These are phyloP conservation scores for Solanum okadae DNA, from an alignment of 257 asterid species.

Conservation along the genomic window DNA sequence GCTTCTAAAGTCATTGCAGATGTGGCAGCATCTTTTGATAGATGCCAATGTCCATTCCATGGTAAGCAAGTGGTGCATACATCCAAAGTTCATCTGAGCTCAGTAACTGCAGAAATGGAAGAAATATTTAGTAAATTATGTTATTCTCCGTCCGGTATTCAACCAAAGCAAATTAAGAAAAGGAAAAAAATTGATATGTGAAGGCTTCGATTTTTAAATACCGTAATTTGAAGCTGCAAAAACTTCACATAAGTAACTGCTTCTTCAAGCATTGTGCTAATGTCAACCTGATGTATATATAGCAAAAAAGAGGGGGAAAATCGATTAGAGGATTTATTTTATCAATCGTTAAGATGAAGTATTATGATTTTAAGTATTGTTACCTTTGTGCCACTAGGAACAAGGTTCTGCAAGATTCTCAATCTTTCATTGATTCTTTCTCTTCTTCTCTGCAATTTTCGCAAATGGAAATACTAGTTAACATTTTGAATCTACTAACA, in stretches of 20 bases:
- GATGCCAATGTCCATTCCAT: slow-evolving; percentile 70
- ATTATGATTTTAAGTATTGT: neutral
- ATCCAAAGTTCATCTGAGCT: slow-evolving; percentile 90
- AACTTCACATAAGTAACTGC: slow-evolving; percentile 84
- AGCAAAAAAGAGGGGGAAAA: neutral
- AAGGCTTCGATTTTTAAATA: neutral
- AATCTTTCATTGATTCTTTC: slow-evolving; percentile 80
- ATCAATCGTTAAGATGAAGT: neutral
- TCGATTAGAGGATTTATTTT: neutral
- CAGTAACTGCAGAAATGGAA: slow-evolving; percentile 38
- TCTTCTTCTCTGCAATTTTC: slow-evolving; percentile 59
- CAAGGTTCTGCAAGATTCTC: slow-evolving; percentile 77
- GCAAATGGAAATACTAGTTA: neutral
- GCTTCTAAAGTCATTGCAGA: slow-evolving; percentile 4
- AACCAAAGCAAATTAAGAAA: neutral
- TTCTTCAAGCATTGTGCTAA: slow-evolving; percentile 97
- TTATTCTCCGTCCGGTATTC: too few relatives aligned
- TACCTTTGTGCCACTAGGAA: slow-evolving; percentile 91
- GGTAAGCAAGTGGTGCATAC: slow-evolving; percentile 91
- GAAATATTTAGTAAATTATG: neutral
- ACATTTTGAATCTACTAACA: neutral
- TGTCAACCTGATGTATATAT: slow-evolving; percentile 44
- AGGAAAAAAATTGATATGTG: neutral
- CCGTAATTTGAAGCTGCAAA: slow-evolving; percentile 89
- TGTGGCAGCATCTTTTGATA: slow-evolving; percentile 40